Evolutionary conservation across 129 eudicot genomes (phyloP).

Genomic region (Escallonia herrerae): DNA sequence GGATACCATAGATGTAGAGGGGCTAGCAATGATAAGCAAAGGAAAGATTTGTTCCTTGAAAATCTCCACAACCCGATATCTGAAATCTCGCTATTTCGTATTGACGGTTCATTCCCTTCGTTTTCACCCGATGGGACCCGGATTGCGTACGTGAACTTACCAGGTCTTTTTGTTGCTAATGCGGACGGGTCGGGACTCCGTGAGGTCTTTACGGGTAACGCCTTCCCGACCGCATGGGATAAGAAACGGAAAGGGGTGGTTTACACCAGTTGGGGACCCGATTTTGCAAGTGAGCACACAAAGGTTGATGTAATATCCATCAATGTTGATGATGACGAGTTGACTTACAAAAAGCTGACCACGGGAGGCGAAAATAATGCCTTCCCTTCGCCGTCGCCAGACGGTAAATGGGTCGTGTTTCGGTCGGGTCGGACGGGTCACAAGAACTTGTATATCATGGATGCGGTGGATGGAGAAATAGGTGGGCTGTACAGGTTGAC

Average conservation of each 20-base stretch:
- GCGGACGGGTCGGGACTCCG: conserved; percentile 60
- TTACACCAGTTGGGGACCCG: conserved; percentile 75
- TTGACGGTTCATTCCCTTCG: conserved; percentile 85
- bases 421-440: conserved; percentile 79
- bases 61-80: conserved; percentile 32
- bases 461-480: conserved; percentile 54
- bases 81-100: conserved; percentile 48
- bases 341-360: conserved; percentile 44
- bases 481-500: conserved; percentile 39
- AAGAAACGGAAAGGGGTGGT: conserved; percentile 61
- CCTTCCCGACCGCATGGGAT: conserved; percentile 73
- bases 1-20: conserved; percentile 92
- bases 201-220: conserved; percentile 21
- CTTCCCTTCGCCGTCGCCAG: conserved; percentile 85
- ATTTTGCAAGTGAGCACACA: conserved; percentile 59
- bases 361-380: conserved; percentile 72
- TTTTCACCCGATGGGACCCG: conserved; percentile 68
- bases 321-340: conserved; percentile 43
- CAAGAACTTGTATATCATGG: conserved; percentile 86
- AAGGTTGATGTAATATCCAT: conserved; percentile 59
- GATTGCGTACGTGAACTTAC: conserved; percentile 51
- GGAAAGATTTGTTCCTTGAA: conserved; percentile 48
- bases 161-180: conserved; percentile 64
- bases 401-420: conserved; percentile 78
- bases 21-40: conserved; percentile 16